Evolutionary conservation across 2,329 filamentous ascomycete genomes (phyloP).

Genomic region (Orbilia oligospora): DNA sequence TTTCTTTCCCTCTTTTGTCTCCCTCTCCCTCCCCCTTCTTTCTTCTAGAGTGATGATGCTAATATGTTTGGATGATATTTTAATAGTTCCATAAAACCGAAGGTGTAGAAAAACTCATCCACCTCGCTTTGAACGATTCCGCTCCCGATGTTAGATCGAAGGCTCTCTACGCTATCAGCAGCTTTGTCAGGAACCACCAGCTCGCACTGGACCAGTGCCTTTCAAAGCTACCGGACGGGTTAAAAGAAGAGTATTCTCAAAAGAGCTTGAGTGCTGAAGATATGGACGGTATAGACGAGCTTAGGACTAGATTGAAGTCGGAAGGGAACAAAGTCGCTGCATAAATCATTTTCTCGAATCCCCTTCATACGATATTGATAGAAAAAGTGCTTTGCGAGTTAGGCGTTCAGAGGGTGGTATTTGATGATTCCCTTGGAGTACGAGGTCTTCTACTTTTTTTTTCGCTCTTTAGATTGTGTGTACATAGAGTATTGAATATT

Average conservation of each 20-base stretch:
- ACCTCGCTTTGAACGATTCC: slow-evolving; percentile 75
- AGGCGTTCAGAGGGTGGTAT: slow-evolving; percentile 32
- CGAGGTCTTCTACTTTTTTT: neutral
- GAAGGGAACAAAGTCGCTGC: slow-evolving; percentile 63
- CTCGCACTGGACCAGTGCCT: slow-evolving; percentile 77
- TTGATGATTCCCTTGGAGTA: slow-evolving; percentile 33
- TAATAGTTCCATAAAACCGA: slow-evolving; percentile 73
- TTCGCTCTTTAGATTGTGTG: neutral
- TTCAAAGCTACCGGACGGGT: slow-evolving; percentile 76
- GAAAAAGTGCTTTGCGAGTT: slow-evolving; percentile 26
- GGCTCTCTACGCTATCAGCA: slow-evolving; percentile 89
- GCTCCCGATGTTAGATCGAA: slow-evolving; percentile 81
- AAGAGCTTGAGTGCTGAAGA: slow-evolving; percentile 82
- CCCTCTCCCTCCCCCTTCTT: slow-evolving; percentile 65
- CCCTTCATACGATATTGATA: neutral
- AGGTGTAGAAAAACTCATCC: slow-evolving; percentile 79
- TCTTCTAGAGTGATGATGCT: neutral
- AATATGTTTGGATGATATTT: slow-evolving; percentile 9
- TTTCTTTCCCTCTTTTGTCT: slow-evolving; percentile 65
- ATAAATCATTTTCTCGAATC: neutral
- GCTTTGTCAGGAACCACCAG: slow-evolving; percentile 88
- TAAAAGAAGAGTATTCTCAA: slow-evolving; percentile 71
- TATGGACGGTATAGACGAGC: slow-evolving; percentile 86
- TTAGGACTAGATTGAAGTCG: slow-evolving; percentile 78
- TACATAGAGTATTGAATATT: slow-evolving; percentile 4